A percentile compares a stretch with the other conserved stretches of the same genome.
Evolutionary conservation across 495 filamentous ascomycete species (phyloP).

Genomic region (Mytilinidion resinicola): DNA sequence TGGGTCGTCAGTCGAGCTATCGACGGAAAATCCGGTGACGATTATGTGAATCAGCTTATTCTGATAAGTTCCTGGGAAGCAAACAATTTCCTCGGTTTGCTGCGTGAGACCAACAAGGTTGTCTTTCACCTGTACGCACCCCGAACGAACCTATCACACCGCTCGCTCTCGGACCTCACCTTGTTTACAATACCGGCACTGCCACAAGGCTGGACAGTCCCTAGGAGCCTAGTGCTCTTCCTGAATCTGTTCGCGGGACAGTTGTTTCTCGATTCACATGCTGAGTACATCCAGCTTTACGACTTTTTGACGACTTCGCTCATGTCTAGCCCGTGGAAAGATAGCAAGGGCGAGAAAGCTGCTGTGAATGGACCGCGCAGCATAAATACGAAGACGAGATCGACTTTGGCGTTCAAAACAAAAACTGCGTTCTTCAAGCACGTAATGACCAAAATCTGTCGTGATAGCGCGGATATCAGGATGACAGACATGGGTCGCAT

Average conservation of each 20-base stretch:
- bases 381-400: too few species aligned
- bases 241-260: constrained; percentile 65
- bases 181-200: neutral
- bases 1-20: constrained; percentile 46
- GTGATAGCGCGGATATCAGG: neutral
- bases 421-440: neutral
- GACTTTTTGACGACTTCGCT: constrained; percentile 51
- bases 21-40: neutral
- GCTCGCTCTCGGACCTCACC: constrained; percentile 5
- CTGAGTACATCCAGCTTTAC: constrained; percentile 50
- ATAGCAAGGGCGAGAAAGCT: too few species aligned
- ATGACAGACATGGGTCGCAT: neutral
- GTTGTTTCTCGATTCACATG: constrained; percentile 51
- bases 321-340: too few species aligned
- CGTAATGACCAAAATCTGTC: neutral
- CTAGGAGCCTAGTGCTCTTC: neutral
- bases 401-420: too few species aligned
- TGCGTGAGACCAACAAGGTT: constrained; percentile 32
- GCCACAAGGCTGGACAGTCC: neutral
- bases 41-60: constrained; percentile 35
- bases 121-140: constrained; percentile 53
- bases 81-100: constrained; percentile 40
- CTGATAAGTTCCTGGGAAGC: constrained; percentile 61
- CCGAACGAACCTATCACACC: constrained; percentile 39
- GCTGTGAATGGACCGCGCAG: too few species aligned